These are phyloP conservation scores for Colletotrichum somersetense DNA, from an alignment of 2,329 filamentous ascomycete species.

Conservation along the genomic window DNA sequence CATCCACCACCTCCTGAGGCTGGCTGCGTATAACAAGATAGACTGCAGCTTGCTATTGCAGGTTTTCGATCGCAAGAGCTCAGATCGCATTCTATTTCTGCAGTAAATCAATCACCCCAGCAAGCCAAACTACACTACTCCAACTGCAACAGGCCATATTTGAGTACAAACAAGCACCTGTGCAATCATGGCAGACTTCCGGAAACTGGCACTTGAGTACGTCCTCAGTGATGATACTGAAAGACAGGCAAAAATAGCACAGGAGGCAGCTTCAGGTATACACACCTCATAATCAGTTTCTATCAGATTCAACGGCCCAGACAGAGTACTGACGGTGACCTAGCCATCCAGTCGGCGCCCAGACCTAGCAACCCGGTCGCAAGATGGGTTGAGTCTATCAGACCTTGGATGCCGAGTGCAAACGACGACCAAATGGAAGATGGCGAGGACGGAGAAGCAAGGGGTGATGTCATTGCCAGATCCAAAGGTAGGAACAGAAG, in stretches of 20 bases:
- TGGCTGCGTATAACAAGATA: background rate
- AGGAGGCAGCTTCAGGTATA: conserved; percentile 60
- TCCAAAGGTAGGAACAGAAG: conserved; percentile 61
- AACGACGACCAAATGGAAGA: conserved; percentile 52
- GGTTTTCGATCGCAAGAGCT: background rate
- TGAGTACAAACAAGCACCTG: background rate
- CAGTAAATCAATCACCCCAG: background rate
- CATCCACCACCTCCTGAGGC: background rate
- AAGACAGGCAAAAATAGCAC: conserved; percentile 55
- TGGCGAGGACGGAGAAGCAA: conserved; percentile 56
- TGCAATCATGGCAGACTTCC: conserved; percentile 62
- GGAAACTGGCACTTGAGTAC: conserved; percentile 66
- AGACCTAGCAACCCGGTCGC: conserved; percentile 61
- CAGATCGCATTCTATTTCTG: background rate
- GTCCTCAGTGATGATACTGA: conserved; percentile 64
- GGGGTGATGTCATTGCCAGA: conserved; percentile 65
- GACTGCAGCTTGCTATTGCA: background rate
- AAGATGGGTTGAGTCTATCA: conserved; percentile 68
- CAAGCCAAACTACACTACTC: background rate
- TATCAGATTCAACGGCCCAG: background rate
- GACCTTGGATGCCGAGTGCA: conserved; percentile 65
- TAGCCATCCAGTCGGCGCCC: conserved; percentile 60
- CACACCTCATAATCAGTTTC: background rate
- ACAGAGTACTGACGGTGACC: conserved; percentile 35
- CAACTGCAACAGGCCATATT: background rate